Conservation (phyloP, 352 stramenopile species). For the Phytopythium litorale region DNA sequence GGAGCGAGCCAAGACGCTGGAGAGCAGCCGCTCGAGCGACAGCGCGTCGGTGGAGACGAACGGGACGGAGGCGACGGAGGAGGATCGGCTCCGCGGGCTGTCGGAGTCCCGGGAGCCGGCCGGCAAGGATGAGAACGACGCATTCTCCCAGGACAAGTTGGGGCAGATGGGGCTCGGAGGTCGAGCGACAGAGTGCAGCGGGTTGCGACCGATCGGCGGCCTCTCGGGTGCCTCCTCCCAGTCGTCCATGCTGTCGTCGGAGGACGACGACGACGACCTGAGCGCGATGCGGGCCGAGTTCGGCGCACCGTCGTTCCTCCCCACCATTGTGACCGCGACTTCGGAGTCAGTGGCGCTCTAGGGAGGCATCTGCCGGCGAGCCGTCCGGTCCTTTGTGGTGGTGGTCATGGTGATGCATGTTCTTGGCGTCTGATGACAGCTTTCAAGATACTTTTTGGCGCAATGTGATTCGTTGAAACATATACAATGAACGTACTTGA, state of each 20-base stretch:
- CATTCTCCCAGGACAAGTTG: not conserved
- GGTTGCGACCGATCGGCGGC: not conserved
- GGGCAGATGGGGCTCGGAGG: not conserved
- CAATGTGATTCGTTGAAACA: not conserved
- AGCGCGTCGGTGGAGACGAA: slow-evolving; percentile 18
- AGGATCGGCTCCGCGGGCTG: slow-evolving; percentile 16
- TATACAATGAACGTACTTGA: not conserved
- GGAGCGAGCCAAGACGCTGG: not conserved
- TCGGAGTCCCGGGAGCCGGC: not conserved
- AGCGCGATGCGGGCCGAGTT: not conserved
- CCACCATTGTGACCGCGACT: not conserved
- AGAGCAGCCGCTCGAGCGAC: slow-evolving; percentile 4
- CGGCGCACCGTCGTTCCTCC: not conserved
- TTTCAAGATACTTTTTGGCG: too few species aligned
- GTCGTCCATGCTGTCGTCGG: slow-evolving; percentile 2
- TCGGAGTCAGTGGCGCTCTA: not conserved
- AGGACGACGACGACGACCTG: not conserved
- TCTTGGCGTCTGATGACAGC: too few species aligned
- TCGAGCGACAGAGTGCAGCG: not conserved
- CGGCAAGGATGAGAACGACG: too few species aligned
- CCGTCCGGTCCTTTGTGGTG: too few species aligned
- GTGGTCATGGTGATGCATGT: too few species aligned
- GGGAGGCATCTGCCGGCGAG: not conserved
- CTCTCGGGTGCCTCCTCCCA: not conserved
- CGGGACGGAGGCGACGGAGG: slow-evolving; percentile 26